Conservation (phyloP, 768 basidiomycete species). For the Galerina marginata region DNA sequence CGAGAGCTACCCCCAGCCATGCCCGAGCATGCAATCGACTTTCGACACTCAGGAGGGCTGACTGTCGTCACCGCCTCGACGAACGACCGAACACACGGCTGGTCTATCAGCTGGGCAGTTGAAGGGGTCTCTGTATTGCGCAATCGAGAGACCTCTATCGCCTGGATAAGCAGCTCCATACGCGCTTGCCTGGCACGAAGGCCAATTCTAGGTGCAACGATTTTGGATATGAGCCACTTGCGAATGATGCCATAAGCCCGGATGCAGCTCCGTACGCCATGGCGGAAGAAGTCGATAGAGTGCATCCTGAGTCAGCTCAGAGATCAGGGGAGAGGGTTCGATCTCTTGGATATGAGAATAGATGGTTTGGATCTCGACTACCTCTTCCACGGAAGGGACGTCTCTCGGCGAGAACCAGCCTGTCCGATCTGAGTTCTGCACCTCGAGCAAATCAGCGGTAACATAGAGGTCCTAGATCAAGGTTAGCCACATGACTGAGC, state of each 20-base stretch:
- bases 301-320: constrained; percentile 71
- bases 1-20: constrained; percentile 75
- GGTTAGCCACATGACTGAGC: constrained; percentile 7
- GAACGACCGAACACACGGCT: constrained; percentile 77
- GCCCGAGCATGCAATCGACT: constrained; percentile 79
- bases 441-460: constrained; percentile 79
- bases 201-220: constrained; percentile 69
- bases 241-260: constrained; percentile 78
- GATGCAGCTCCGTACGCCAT: constrained; percentile 74
- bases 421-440: constrained; percentile 77
- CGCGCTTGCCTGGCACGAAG: constrained; percentile 67
- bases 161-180: constrained; percentile 74
- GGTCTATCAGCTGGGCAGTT: constrained; percentile 49
- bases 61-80: constrained; percentile 77
- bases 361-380: constrained; percentile 80
- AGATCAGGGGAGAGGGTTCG: constrained; percentile 73
- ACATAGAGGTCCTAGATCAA: constrained; percentile 71
- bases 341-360: constrained; percentile 76
- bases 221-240: constrained; percentile 77
- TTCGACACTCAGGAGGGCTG: constrained; percentile 80
- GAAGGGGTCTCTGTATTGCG: constrained; percentile 53
- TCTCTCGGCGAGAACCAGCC: constrained; percentile 80
- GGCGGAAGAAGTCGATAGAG: constrained; percentile 80
- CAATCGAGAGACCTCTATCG: constrained; percentile 75
- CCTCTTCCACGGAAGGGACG: constrained; percentile 56